Conservation (phyloP, 495 filamentous ascomycete genomes). For the Parathielavia appendiculata region DNA sequence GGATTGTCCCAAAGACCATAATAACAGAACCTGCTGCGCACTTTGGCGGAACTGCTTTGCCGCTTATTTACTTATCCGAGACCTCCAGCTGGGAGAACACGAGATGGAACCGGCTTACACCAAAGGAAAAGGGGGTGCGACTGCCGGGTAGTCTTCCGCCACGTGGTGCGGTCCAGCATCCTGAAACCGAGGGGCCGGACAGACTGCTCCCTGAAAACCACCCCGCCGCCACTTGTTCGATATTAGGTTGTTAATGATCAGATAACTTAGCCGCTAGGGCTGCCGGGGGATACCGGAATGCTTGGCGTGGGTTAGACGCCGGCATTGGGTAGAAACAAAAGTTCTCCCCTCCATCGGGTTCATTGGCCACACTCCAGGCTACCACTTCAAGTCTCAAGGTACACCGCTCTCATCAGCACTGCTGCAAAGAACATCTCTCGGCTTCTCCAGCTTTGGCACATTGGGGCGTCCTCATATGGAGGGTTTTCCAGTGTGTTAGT, state of each 20-base stretch:
- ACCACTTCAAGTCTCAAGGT: conserved; percentile 7
- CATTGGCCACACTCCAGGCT: conserved; percentile 11
- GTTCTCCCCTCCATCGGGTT: conserved; percentile 6
- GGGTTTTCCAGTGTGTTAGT: not conserved
- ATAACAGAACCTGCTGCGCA: not conserved
- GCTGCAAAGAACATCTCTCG: not conserved
- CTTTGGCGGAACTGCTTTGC: conserved; percentile 7
- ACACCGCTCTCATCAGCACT: conserved; percentile 5
- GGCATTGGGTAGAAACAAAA: not conserved
- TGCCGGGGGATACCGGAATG: not conserved
- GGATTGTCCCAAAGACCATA: not conserved
- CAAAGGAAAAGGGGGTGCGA: not conserved
- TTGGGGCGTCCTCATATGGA: not conserved
- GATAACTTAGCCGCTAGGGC: not conserved
- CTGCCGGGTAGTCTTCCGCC: conserved; percentile 1
- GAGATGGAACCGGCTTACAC: not conserved
- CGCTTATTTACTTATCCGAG: not conserved
- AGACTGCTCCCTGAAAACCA: not conserved
- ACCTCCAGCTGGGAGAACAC: not conserved
- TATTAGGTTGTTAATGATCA: no score
- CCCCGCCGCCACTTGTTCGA: not conserved
- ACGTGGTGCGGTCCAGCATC: conserved; percentile 14
- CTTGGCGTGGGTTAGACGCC: conserved; percentile 9
- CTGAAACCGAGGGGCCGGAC: conserved; percentile 3
- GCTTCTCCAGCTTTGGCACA: not conserved